Percentiles rank a stretch among this genome's conserved stretches.
These are phyloP conservation scores for Blastocystis sp. DNA, from an alignment of 352 stramenopile genomes.

Conservation along the genomic window DNA sequence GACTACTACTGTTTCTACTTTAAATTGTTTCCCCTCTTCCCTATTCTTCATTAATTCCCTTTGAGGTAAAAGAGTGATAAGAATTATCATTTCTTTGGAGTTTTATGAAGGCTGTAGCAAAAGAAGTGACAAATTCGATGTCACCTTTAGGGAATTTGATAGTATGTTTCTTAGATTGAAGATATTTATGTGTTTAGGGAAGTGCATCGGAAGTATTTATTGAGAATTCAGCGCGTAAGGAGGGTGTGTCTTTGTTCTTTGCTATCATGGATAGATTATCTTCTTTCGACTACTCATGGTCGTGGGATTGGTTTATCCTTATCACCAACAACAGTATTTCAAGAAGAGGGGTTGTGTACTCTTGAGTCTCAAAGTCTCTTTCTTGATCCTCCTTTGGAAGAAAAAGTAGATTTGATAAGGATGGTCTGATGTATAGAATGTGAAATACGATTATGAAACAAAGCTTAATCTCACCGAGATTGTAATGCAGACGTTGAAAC, in stretches of 20 bases:
- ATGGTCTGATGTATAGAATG: neutral
- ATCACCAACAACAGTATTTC: neutral
- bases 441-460: neutral
- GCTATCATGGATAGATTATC: neutral
- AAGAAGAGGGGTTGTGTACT: neutral
- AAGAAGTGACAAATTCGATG: slow-evolving; percentile 42
- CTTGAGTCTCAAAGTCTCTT: neutral
- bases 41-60: neutral
- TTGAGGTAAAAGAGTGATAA: neutral
- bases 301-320: neutral
- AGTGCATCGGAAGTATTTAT: slow-evolving; percentile 20
- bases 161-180: neutral
- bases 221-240: neutral
- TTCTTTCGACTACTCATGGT: neutral
- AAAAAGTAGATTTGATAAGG: neutral
- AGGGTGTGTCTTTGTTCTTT: neutral
- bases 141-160: slow-evolving; percentile 28
- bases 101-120: slow-evolving; percentile 18
- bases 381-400: neutral
- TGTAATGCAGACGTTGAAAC: neutral
- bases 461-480: neutral
- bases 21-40: slow-evolving; percentile 30
- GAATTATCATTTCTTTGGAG: neutral
- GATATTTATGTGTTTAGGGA: neutral
- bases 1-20: neutral